These are phyloP conservation scores for Ceratobasidium sp. DNA, from an alignment of 1,284 basidiomycete species.

Conservation along the genomic window DNA sequence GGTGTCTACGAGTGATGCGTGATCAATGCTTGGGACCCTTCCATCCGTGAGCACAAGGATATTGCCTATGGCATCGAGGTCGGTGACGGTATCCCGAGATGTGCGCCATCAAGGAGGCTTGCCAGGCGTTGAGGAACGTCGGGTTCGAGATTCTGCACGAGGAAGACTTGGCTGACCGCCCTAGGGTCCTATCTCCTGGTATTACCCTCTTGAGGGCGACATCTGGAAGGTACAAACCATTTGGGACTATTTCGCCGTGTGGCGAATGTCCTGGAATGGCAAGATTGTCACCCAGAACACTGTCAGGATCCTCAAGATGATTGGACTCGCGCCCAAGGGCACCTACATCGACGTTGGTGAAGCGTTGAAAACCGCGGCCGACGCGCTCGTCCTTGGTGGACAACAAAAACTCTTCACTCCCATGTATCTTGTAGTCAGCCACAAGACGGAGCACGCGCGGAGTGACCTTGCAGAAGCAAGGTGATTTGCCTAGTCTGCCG, in stretches of 20 bases:
- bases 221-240: slow-evolving; percentile 91
- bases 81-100: slow-evolving; percentile 98
- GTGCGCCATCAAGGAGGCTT: slow-evolving; percentile 81
- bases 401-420: slow-evolving; percentile 88
- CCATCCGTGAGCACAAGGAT: slow-evolving; percentile 88
- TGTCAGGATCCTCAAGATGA: slow-evolving; percentile 82
- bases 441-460: slow-evolving; percentile 74
- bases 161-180: slow-evolving; percentile 92
- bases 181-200: slow-evolving; percentile 90
- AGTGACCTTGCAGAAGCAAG: too few relatives aligned
- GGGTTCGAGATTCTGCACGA: slow-evolving; percentile 93
- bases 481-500: slow-evolving; percentile 29
- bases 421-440: slow-evolving; percentile 78
- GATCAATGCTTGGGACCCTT: slow-evolving; percentile 94
- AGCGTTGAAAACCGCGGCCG: slow-evolving; percentile 85
- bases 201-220: slow-evolving; percentile 96
- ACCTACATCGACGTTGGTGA: slow-evolving; percentile 94
- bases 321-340: slow-evolving; percentile 91
- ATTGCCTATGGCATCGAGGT: slow-evolving; percentile 93
- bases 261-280: slow-evolving; percentile 92
- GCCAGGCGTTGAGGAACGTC: slow-evolving; percentile 84
- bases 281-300: slow-evolving; percentile 87
- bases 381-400: slow-evolving; percentile 87
- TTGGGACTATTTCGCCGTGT: slow-evolving; percentile 92
- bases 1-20: slow-evolving; percentile 99